Evolutionary conservation across 805 yeast species (phyloP), one percentile per base, ranked within the genome.

Genomic region (Phaffomyces opuntiae): DNA sequence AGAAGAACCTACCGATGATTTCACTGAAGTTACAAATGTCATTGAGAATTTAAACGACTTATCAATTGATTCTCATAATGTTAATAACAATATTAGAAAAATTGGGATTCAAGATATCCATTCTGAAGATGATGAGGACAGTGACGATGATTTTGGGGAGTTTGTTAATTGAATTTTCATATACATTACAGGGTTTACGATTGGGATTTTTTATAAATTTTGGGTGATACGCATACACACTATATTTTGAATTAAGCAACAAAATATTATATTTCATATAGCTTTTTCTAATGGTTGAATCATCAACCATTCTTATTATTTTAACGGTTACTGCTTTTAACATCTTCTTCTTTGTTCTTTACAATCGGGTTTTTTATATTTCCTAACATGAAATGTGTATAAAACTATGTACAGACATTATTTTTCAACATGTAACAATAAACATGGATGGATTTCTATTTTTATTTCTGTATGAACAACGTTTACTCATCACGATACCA

Each of bases 401-500:
- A 39, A 19, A 14, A 39, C 45, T 50, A 52, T 48, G 35, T 52
- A 48, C 49, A 52, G 38, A 26, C 26, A 9, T 25, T 38, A 25
- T 26, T 36, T 29, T 29, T 29, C 3, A 29, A 12, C 9, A 27
- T 11, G 12, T 27, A 9, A 27, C 29, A 9, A 27, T 9, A 27
- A 27, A 27, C 24, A 27, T 3, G 4, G 16, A n/a, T n/a, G 11
- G 21, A 9, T 25, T 27, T 27, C 12, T 27, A 17, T 17, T 17
- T 17, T 17, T 17, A 17, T 17, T 17, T 17, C 19, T 17, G 19
- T 17, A 17, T 17, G n/a, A 17, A 17, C 3, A 21, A 21, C 24
- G 21, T 16, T 26, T 39, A 59, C 41, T 55, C 60, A 39, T 59
- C 61, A 40, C 83, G 70, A 52, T 81, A 75, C 91, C 91, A 83